Percentiles rank a stretch among this genome's conserved stretches.
Evolutionary conservation across 2,329 filamentous ascomycete species (phyloP).

Genomic region (Raffaelea deltoideospora): DNA sequence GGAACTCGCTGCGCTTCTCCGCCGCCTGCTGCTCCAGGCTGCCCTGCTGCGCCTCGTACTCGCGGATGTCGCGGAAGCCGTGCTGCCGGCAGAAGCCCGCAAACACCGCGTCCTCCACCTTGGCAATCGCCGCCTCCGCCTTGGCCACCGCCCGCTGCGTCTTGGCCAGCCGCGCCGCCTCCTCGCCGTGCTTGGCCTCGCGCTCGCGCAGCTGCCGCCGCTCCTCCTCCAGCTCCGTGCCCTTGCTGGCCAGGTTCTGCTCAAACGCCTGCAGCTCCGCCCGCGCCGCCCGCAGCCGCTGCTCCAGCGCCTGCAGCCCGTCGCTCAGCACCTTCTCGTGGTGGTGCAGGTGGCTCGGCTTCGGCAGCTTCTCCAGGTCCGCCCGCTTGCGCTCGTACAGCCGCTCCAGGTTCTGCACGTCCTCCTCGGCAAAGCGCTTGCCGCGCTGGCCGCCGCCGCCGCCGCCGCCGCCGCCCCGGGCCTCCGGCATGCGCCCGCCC

Average conservation of each 20-base stretch:
- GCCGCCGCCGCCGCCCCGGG: no score
- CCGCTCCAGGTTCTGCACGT: constrained; percentile 71
- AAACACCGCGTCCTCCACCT: constrained; percentile 82
- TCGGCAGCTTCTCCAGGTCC: constrained; percentile 68
- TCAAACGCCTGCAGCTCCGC: constrained; percentile 66
- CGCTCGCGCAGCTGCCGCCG: constrained; percentile 60
- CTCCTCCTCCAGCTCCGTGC: constrained; percentile 61
- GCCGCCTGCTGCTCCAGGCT: constrained; percentile 80
- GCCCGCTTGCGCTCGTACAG: constrained; percentile 60
- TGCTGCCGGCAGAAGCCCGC: constrained; percentile 70
- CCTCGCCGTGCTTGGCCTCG: constrained; percentile 62
- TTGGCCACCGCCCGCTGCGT: constrained; percentile 33
- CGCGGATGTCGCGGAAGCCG: constrained; percentile 77
- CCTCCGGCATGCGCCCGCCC: constrained; percentile 68
- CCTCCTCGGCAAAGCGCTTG: constrained; percentile 76
- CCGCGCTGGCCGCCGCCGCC: no score
- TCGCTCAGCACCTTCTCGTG: constrained; percentile 71
- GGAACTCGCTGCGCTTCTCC: constrained; percentile 76
- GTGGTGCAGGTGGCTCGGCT: constrained; percentile 55
- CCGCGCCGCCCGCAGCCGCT: constrained; percentile 54
- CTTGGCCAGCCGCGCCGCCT: constrained; percentile 51
- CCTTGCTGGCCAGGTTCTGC: constrained; percentile 72
- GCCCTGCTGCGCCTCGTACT: constrained; percentile 87
- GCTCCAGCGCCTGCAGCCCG: constrained; percentile 66
- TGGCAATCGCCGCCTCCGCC: constrained; percentile 49